A percentile compares a stretch with the other conserved stretches of the same genome.
Conservation (phyloP, 768 basidiomycete species). For the Tulasnella sp. region DNA sequence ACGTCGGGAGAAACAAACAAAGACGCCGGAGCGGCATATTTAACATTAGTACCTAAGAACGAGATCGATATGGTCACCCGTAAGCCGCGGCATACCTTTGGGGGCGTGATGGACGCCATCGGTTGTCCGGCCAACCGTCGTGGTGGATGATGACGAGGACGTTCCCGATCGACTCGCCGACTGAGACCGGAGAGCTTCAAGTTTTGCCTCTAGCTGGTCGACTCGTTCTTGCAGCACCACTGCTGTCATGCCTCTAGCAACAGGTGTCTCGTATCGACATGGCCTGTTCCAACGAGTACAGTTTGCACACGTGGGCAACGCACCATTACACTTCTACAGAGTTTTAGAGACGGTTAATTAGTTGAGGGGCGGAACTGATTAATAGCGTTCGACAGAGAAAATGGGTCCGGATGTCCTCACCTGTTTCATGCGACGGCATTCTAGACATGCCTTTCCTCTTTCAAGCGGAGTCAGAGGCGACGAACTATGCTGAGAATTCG, state of each 20-base stretch:
- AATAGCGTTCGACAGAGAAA: background rate
- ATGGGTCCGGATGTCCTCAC: background rate
- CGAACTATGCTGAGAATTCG: background rate
- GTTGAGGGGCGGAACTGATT: background rate
- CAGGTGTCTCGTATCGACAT: conserved; percentile 27
- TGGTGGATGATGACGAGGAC: background rate
- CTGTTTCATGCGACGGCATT: conserved; percentile 23
- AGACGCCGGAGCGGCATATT: conserved; percentile 10
- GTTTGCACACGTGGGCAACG: conserved; percentile 2
- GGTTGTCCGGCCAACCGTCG: conserved; percentile 11
- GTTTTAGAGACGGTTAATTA: background rate
- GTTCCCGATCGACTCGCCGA: background rate
- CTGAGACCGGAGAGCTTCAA: conserved; percentile 18
- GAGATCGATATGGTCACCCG: background rate
- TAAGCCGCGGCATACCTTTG: conserved; percentile 3
- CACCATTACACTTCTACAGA: conserved; percentile 21
- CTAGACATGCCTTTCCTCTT: conserved; percentile 23
- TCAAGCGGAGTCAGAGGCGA: conserved; percentile 3
- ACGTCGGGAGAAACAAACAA: background rate
- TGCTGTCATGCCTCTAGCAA: background rate
- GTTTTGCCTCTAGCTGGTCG: conserved; percentile 25
- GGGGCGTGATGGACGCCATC: conserved; percentile 3
- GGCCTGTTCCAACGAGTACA: background rate
- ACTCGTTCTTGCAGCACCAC: conserved; percentile 23
- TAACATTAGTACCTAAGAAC: background rate